Conservation (phyloP, 352 stramenopile species). For the Phytophthora vignae region DNA sequence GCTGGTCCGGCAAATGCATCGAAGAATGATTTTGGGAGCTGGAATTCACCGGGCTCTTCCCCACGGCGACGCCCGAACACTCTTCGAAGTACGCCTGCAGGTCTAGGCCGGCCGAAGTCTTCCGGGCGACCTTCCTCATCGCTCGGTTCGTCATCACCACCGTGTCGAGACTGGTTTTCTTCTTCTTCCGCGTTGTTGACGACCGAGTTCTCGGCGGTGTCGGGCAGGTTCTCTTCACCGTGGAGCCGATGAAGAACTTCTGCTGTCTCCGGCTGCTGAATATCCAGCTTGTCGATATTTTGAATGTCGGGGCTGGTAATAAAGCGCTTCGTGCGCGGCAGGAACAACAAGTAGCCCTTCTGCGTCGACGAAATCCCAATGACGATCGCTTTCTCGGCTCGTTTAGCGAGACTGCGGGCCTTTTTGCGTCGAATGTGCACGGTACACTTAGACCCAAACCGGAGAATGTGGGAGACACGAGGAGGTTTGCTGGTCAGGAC, state of each 20-base stretch:
- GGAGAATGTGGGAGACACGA: not conserved
- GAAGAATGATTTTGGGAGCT: no score
- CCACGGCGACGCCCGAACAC: not conserved
- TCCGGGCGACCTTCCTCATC: not conserved
- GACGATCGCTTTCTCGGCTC: not conserved
- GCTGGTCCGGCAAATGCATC: no score
- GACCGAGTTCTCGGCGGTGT: not conserved
- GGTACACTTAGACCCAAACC: not conserved
- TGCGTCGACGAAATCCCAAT: not conserved
- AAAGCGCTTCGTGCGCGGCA: not conserved
- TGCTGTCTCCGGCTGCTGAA: not conserved
- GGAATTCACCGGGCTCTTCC: not conserved
- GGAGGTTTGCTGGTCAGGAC: no score
- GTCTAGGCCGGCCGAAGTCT: not conserved
- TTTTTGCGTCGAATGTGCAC: not conserved
- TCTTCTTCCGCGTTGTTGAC: not conserved
- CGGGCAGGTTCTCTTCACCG: not conserved
- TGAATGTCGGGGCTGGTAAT: not conserved
- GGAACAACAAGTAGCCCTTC: not conserved
- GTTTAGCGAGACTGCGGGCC: not conserved
- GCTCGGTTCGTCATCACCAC: not conserved
- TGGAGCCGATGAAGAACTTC: not conserved
- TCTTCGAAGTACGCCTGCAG: not conserved
- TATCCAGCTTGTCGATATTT: not conserved
- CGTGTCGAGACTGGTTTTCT: not conserved